Evolutionary conservation across 306 rosid genomes (phyloP).

Genomic region (Datisca glomerata): DNA sequence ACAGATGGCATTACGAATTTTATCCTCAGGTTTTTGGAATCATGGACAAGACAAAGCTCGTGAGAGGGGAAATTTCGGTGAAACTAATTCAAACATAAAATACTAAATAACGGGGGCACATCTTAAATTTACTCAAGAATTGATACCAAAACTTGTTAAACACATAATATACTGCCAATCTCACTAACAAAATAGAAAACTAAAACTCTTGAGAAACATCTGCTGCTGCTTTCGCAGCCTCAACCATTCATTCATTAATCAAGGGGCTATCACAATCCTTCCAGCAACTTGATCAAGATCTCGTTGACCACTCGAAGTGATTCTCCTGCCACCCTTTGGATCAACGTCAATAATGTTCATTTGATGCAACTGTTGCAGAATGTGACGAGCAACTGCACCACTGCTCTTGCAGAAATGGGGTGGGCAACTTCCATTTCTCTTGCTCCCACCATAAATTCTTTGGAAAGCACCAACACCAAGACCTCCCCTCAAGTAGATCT

Average conservation of each 20-base stretch:
- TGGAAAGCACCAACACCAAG: conserved; percentile 69
- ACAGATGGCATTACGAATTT: too few relatives aligned
- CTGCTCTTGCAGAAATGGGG: conserved; percentile 75
- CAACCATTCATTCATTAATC: not conserved
- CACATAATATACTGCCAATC: too few relatives aligned
- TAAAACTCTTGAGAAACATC: too few relatives aligned
- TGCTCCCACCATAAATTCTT: conserved; percentile 69
- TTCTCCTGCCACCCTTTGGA: conserved; percentile 37
- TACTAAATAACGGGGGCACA: too few relatives aligned
- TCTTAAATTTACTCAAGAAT: too few relatives aligned
- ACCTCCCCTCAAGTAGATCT: conserved; percentile 70
- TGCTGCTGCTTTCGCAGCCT: too few relatives aligned
- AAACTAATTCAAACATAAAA: too few relatives aligned
- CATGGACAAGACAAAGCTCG: too few relatives aligned
- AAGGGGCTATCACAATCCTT: conserved; percentile 21
- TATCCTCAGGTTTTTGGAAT: too few relatives aligned
- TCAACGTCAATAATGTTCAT: conserved; percentile 47
- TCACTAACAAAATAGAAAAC: too few relatives aligned
- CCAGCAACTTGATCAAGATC: conserved; percentile 51
- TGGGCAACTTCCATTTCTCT: conserved; percentile 72
- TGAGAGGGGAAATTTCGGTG: too few relatives aligned
- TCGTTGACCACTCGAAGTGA: conserved; percentile 30
- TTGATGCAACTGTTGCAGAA: conserved; percentile 46
- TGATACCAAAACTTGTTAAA: too few relatives aligned
- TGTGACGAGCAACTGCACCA: conserved; percentile 55